A percentile compares a stretch with the other conserved stretches of the same genome.
Evolutionary conservation across 1,139 yeast species (phyloP).

Genomic region (Sugiyamaella pinicola): DNA sequence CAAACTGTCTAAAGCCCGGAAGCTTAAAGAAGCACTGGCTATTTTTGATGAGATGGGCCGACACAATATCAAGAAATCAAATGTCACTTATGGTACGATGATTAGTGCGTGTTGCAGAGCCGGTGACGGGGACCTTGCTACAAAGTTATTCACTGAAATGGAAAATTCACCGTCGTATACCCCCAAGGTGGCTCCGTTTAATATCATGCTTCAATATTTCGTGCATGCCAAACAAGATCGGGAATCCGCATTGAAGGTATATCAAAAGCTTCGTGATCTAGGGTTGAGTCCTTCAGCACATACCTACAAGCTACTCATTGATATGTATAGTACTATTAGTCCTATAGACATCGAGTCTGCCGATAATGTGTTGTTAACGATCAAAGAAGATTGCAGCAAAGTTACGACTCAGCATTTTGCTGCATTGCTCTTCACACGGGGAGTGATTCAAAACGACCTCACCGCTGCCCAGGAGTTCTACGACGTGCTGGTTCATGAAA

Average conservation of each 20-base stretch:
- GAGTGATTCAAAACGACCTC: constrained; percentile 42
- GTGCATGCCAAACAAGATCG: constrained; percentile 43
- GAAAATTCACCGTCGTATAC: constrained; percentile 38
- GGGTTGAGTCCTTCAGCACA: constrained; percentile 43
- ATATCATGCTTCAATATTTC: constrained; percentile 45
- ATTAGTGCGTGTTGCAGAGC: constrained; percentile 46
- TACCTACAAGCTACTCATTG: constrained; percentile 47
- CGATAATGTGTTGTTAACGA: constrained; percentile 41
- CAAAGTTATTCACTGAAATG: constrained; percentile 43
- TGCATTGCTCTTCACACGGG: constrained; percentile 46
- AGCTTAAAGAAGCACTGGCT: constrained; percentile 40
- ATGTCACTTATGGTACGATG: constrained; percentile 47
- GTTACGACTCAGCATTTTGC: constrained; percentile 45
- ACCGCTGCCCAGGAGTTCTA: constrained; percentile 43
- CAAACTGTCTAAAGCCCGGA: constrained; percentile 44
- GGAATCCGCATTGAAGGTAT: constrained; percentile 40
- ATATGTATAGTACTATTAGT: constrained; percentile 36
- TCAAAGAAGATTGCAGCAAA: constrained; percentile 37
- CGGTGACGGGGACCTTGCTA: constrained; percentile 43
- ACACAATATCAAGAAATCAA: constrained; percentile 36
- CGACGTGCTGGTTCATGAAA: constrained; percentile 34
- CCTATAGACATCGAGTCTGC: constrained; percentile 43
- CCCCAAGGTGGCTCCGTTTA: constrained; percentile 46
- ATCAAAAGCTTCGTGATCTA: constrained; percentile 36
- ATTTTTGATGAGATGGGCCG: constrained; percentile 42